Base-by-base conservation (phyloP, 805 yeast genomes). In the Metschnikowia henanensis region DNA sequence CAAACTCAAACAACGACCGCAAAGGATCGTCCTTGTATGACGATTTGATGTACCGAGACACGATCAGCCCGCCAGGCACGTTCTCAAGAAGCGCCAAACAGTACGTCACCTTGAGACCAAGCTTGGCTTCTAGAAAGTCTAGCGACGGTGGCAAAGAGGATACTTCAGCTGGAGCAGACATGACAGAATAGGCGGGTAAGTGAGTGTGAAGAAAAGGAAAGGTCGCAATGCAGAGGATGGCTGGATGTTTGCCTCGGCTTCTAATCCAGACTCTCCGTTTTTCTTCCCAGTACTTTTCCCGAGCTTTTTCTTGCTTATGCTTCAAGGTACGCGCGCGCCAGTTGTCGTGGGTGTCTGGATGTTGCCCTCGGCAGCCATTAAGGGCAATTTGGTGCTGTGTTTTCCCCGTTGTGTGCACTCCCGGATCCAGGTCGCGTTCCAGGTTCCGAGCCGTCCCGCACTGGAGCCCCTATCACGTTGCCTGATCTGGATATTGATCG, bases 11-110 rank as follows among this genome's bases (percentile, higher is more conserved):
- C 6, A 88, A 59, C 0, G 98, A 87, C 57, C 99, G 79, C 47
- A 89, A 76, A 1, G 99, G 99, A 63, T 94, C 99, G 65, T 94
- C 81, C 62, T 89, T 90, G 62, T 91, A 91, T 2, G 97, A 89
- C 10, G 90, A 82, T 51, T 75, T 76, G 57, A 94, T 83, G 64
- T 94, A 94, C 44, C 90, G 67, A 25, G 84, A 67, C 5, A 83
- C 58, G 43, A 79, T 67, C 35, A 66, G 69, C 13, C 86, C 85
- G 43, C 86, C 86, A 1, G 87, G 87, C 4, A 71, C 35, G 26
- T 53, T 60, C 28, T 64, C 68, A 35, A 72, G 59, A 39, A 56
- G 57, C 50, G 67, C 61, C 42, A 72, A 56, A 47, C 69, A 71
- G 30, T 53, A 57, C 13, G 66, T 59, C 48, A 72, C 66, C 22